A percentile compares a stretch with the other conserved stretches of the same genome.
phyloP scores from a whole-genome alignment of 192 early-diverging fungal genomes.

The Backusella westeae region DNA sequence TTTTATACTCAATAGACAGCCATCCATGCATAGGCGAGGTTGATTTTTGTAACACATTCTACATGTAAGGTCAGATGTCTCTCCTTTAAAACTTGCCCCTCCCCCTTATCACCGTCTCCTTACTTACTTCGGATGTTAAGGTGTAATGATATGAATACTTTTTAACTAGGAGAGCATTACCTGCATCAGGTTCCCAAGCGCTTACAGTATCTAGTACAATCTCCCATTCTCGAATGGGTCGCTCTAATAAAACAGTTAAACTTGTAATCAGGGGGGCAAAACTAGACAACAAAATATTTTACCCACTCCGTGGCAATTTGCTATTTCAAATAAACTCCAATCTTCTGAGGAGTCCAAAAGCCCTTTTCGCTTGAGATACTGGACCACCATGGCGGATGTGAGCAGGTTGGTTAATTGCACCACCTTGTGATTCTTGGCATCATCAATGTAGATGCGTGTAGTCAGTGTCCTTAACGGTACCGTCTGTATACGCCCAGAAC shows the following conservation, averaged over 20 bases:
- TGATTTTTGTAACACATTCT: constrained; percentile 27
- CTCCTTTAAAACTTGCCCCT: not conserved
- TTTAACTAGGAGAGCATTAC: constrained; percentile 79
- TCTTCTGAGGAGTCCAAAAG: constrained; percentile 52
- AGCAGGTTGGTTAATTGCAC: constrained; percentile 72
- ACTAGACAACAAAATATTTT: constrained; percentile 11
- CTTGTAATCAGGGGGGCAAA: not conserved
- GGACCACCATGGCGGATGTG: constrained; percentile 68
- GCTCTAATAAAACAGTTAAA: constrained; percentile 50
- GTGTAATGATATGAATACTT: constrained; percentile 62
- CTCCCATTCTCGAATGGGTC: constrained; percentile 91
- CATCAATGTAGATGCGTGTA: constrained; percentile 87
- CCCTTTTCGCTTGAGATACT: constrained; percentile 64
- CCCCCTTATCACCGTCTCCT: not conserved
- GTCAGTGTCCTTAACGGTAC: constrained; percentile 50
- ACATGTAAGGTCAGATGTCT: constrained; percentile 14
- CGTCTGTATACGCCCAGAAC: constrained; percentile 11
- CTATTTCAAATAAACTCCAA: constrained; percentile 93
- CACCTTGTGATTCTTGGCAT: constrained; percentile 74
- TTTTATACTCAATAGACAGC: constrained; percentile 73
- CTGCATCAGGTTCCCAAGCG: constrained; percentile 77
- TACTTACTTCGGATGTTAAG: constrained; percentile 55
- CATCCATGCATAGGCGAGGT: constrained; percentile 47
- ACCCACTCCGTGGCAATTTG: constrained; percentile 79
- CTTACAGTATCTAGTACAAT: constrained; percentile 76